Percentiles rank a stretch among this genome's conserved stretches.
Evolutionary conservation across 169 alveolate species (phyloP).

Genomic region (Sarcocystis neurona): DNA sequence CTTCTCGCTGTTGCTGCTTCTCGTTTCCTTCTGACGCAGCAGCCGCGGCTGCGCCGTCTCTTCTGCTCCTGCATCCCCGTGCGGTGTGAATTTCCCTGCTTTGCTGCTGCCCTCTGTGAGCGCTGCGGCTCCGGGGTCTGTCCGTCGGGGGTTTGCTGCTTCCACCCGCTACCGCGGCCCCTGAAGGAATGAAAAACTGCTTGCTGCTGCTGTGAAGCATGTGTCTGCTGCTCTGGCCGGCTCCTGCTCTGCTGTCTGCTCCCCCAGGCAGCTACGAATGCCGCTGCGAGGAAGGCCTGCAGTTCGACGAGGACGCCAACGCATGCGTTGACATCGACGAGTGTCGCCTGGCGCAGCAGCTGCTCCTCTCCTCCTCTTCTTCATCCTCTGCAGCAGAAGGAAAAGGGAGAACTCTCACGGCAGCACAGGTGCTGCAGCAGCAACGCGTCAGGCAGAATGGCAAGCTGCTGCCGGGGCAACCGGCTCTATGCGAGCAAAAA

Average conservation of each 20-base stretch:
- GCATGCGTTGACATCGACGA: constrained; percentile 67
- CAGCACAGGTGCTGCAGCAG: neutral
- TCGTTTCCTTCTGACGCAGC: no score
- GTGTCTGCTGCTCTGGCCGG: no score
- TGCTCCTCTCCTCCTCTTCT: neutral
- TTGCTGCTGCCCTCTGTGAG: neutral
- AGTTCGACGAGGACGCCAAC: constrained; percentile 38
- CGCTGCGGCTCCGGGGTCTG: neutral
- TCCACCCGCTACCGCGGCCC: neutral
- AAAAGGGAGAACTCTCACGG: neutral
- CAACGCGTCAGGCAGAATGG: constrained; percentile 18
- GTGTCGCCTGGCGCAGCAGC: constrained; percentile 5
- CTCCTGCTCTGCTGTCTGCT: no score
- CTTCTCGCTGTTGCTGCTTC: no score
- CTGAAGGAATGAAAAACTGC: neutral
- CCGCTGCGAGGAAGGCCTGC: constrained; percentile 66
- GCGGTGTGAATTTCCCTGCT: no score
- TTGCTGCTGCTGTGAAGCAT: neutral
- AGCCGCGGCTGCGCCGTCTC: no score
- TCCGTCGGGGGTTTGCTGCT: neutral
- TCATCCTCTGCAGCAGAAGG: neutral
- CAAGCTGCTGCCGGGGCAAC: constrained; percentile 7
- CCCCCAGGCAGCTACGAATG: constrained; percentile 60
- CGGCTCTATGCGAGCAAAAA: constrained; percentile 11
- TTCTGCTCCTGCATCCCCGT: no score